Conservation (phyloP, 495 filamentous ascomycete genomes). For the Amorphotheca resinae region DNA sequence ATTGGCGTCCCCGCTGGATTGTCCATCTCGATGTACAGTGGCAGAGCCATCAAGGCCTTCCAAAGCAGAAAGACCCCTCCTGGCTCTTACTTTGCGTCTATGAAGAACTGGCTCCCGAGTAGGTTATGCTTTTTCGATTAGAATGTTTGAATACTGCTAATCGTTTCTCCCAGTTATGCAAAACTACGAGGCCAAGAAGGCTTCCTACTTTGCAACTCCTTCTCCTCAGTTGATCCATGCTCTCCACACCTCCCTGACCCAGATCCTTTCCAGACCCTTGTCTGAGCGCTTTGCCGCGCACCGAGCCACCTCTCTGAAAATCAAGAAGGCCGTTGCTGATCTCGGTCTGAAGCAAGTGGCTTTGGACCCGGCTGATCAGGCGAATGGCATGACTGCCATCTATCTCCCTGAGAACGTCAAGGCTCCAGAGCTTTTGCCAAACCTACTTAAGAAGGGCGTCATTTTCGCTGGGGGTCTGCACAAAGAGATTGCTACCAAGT, state of each 20-base stretch:
- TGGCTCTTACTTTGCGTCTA: conserved; percentile 80
- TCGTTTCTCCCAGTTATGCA: conserved; percentile 58
- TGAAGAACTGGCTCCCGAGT: conserved; percentile 91
- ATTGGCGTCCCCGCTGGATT: conserved; percentile 91
- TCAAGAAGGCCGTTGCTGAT: conserved; percentile 68
- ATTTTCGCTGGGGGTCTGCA: conserved; percentile 93
- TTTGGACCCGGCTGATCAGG: conserved; percentile 73
- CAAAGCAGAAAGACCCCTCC: conserved; percentile 68
- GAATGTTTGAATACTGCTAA: conserved; percentile 7
- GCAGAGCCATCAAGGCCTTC: conserved; percentile 73
- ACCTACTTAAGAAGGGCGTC: conserved; percentile 76
- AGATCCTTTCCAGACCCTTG: conserved; percentile 70
- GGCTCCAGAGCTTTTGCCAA: conserved; percentile 71
- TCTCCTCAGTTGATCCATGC: conserved; percentile 90
- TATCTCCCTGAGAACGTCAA: conserved; percentile 79
- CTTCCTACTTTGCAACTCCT: conserved; percentile 95
- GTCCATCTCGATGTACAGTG: conserved; percentile 83
- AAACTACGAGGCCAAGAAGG: conserved; percentile 94
- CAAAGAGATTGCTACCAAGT: conserved; percentile 64
- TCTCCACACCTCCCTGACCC: conserved; percentile 80
- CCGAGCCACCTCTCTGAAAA: conserved; percentile 57
- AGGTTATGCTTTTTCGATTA: conserved; percentile 23
- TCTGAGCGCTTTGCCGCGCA: conserved; percentile 71
- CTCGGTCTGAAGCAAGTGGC: conserved; percentile 83
- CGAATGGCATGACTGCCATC: conserved; percentile 95